Conservation (phyloP, 176 grass and related monocot genomes). For the Ensete glaucum region DNA sequence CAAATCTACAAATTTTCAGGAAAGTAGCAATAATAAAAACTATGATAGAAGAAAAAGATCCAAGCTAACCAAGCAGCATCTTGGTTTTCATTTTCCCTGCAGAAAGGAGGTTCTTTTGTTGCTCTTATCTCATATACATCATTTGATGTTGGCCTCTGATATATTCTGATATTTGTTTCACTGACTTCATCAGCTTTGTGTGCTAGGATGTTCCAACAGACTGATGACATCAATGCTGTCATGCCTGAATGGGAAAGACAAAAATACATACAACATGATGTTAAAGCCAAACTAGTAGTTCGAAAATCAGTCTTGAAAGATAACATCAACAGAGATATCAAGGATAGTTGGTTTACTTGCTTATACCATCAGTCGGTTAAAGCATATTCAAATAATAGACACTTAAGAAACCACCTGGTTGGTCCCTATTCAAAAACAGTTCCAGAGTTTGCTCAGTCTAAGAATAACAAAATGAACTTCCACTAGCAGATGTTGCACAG, state of each 20-base stretch:
- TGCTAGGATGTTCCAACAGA: constrained; percentile 77
- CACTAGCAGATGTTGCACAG: too few species aligned
- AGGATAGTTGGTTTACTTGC: too few species aligned
- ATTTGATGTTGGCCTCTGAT: constrained; percentile 87
- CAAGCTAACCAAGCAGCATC: constrained; percentile 57
- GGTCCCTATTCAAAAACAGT: not conserved
- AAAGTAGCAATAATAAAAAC: constrained; percentile 4
- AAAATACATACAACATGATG: not conserved
- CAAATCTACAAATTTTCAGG: constrained; percentile 10
- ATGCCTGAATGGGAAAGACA: constrained; percentile 44
- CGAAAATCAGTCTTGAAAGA: too few species aligned
- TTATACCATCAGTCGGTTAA: not conserved
- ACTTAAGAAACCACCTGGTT: not conserved
- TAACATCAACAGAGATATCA: too few species aligned
- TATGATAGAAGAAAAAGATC: constrained; percentile 10
- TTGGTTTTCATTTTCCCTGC: constrained; percentile 74
- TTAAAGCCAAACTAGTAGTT: too few species aligned
- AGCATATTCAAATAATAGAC: not conserved
- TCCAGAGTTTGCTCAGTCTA: not conserved
- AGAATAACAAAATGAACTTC: not conserved
- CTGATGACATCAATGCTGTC: constrained; percentile 58
- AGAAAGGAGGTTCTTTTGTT: constrained; percentile 74
- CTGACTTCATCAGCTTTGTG: constrained; percentile 77
- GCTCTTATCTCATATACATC: constrained; percentile 74
- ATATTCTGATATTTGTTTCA: constrained; percentile 75